phyloP scores from a whole-genome alignment of 441 rosid species.

The Isatis lusitanica region DNA sequence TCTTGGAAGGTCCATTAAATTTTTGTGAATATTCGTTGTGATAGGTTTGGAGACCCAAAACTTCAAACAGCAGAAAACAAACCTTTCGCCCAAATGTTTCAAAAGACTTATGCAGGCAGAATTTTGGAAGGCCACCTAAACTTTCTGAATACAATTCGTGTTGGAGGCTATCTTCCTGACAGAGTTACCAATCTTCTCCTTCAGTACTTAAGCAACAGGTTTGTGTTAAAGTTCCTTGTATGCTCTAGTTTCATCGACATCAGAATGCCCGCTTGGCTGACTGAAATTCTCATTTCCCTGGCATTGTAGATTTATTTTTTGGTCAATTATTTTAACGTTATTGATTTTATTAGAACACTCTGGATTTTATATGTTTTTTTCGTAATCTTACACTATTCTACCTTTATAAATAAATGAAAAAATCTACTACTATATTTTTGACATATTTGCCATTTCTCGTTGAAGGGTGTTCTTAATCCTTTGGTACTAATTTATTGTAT shows the following conservation, averaged over 20 bases:
- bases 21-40: not conserved
- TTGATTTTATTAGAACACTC: not conserved
- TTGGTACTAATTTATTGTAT: conserved; percentile 13
- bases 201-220: conserved; percentile 96
- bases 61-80: conserved; percentile 81
- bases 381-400: not conserved
- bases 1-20: not conserved
- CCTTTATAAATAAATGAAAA: not conserved
- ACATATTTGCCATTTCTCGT: not conserved
- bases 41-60: conserved; percentile 95
- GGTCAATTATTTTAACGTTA: not conserved
- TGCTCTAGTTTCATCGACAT: conserved; percentile 12
- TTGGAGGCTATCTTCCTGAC: conserved; percentile 95
- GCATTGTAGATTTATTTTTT: not conserved
- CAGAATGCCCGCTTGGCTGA: conserved; percentile 11
- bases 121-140: conserved; percentile 93
- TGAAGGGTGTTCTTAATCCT: not conserved
- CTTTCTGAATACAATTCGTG: conserved; percentile 68
- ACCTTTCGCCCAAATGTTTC: conserved; percentile 92
- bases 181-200: conserved; percentile 95
- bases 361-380: not conserved
- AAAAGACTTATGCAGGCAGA: conserved; percentile 89
- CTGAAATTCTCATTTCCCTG: conserved; percentile 4
- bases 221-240: conserved; percentile 19
- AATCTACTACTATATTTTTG: not conserved